Base-by-base conservation (phyloP, 2,329 filamentous ascomycete genomes). In the Phialophora tarda region DNA sequence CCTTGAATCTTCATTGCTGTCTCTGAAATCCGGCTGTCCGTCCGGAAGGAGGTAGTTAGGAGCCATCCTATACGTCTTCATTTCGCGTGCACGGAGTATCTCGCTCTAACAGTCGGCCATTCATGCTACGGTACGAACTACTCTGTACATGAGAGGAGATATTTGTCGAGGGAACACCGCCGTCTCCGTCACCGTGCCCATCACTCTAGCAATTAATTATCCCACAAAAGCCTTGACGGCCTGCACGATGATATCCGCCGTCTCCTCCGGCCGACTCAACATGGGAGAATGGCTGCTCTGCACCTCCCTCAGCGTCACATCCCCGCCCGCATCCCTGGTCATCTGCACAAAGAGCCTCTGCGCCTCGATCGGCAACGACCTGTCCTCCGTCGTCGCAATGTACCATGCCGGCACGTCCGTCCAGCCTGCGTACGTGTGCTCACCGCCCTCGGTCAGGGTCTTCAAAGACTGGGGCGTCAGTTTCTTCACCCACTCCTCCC, bases 261-360 rank as follows among this genome's bases (percentile, higher is more conserved):
- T 80, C 63, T 79, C 78, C 2, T 76, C 72, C 0, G 82, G 80
- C 68, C 72, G 74, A 71, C 83, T 84, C 71, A 85, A 64, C 73
- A 85, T 82, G 0, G 82, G 81, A 11, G 81, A 83, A 73, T 85
- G 83, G 23, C 82, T 79, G n/a, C 76, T 81, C 47, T 72, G 67
- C 51, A 85, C 64, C 74, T 84, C 80, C 4, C 28, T 78, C 71
- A 66, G 75, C 76, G 1, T 84, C 71, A 47, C 71, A 68, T 0
- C 68, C 78, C 0, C 80, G 80, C 70, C 77, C 73, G 30, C 57
- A 24, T 34, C 66, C 71, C 74, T 78, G 6, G 81, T 82, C 68
- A 76, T 75, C 1, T 78, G 74, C 0, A 82, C 76, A 34, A 72
- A 59, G 69, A 79, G 73, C 63, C 75, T 71, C 70, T 84, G 82